Evolutionary conservation across 2,329 filamentous ascomycete species (phyloP).

Genomic region (Elsinoe necatrix): DNA sequence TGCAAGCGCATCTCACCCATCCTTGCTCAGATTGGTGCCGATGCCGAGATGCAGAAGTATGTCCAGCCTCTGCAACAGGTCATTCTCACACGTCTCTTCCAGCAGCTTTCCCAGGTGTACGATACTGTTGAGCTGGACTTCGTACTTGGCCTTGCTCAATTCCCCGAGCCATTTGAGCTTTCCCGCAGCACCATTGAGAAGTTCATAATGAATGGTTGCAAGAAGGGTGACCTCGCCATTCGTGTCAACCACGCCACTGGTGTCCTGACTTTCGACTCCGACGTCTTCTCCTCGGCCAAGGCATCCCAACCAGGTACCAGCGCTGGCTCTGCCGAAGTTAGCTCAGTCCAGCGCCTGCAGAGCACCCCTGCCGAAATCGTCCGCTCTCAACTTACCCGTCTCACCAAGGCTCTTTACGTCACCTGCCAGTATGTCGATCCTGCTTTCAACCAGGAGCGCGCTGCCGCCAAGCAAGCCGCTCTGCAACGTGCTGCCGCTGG

Average conservation of each 20-base stretch:
- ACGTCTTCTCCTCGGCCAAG: constrained; percentile 96
- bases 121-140: constrained; percentile 94
- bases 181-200: constrained; percentile 89
- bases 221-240: constrained; percentile 96
- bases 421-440: constrained; percentile 96
- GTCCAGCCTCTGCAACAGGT: constrained; percentile 94
- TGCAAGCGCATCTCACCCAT: constrained; percentile 99
- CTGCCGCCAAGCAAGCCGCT: constrained; percentile 70
- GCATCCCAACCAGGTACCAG: constrained; percentile 76
- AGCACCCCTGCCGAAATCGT: constrained; percentile 98
- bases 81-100: constrained; percentile 94
- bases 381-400: constrained; percentile 81
- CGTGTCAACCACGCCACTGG: constrained; percentile 93
- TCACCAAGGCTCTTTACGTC: constrained; percentile 83
- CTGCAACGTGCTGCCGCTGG: constrained; percentile 75
- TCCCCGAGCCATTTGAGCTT: constrained; percentile 94
- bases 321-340: constrained; percentile 73
- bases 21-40: constrained; percentile 81
- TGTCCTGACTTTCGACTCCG: constrained; percentile 92
- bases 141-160: constrained; percentile 85
- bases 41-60: constrained; percentile 96
- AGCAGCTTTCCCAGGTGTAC: constrained; percentile 97
- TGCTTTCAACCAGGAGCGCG: constrained; percentile 71
- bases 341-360: constrained; percentile 87
- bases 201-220: constrained; percentile 99